These are phyloP conservation scores for Phylloporus arenicola DNA, from an alignment of 768 basidiomycete genomes.

Conservation along the genomic window DNA sequence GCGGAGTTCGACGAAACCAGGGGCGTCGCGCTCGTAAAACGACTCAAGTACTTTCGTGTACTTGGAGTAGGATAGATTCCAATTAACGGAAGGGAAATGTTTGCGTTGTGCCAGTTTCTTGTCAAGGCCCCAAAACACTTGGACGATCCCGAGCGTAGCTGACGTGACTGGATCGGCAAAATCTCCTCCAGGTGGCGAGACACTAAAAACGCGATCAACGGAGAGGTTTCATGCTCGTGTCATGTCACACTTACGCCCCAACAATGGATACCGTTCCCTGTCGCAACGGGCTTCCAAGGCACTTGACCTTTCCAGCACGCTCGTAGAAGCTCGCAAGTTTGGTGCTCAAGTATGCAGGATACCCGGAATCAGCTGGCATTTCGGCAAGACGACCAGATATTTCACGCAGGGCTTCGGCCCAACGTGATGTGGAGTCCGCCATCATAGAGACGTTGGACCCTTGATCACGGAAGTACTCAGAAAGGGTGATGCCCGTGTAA, in stretches of 20 bases:
- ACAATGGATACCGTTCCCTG: conserved; percentile 97
- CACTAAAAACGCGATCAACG: conserved; percentile 44
- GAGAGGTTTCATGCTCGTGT: not conserved
- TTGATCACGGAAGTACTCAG: conserved; percentile 99
- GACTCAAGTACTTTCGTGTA: conserved; percentile 92
- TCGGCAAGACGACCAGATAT: conserved; percentile 98
- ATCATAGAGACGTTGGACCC: conserved; percentile 98
- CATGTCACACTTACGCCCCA: conserved; percentile 73
- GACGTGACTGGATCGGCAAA: conserved; percentile 99
- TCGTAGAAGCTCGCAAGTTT: conserved; percentile 99
- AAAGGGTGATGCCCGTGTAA: conserved; percentile 98
- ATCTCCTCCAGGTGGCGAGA: conserved; percentile 98
- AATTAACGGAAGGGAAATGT: conserved; percentile 99
- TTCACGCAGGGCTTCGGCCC: conserved; percentile 99
- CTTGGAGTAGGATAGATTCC: conserved; percentile 99
- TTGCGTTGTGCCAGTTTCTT: conserved; percentile 99
- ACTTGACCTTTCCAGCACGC: conserved; percentile 92
- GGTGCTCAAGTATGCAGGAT: conserved; percentile 94
- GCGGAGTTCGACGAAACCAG: conserved; percentile 93
- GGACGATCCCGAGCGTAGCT: conserved; percentile 96
- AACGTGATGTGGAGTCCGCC: conserved; percentile 98
- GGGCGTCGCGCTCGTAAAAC: conserved; percentile 85
- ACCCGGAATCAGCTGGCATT: conserved; percentile 99
- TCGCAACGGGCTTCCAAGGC: conserved; percentile 82
- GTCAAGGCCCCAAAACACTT: conserved; percentile 99